These are phyloP conservation scores for Sporothrix humicola DNA, from an alignment of 2,329 filamentous ascomycete genomes.

Conservation along the genomic window DNA sequence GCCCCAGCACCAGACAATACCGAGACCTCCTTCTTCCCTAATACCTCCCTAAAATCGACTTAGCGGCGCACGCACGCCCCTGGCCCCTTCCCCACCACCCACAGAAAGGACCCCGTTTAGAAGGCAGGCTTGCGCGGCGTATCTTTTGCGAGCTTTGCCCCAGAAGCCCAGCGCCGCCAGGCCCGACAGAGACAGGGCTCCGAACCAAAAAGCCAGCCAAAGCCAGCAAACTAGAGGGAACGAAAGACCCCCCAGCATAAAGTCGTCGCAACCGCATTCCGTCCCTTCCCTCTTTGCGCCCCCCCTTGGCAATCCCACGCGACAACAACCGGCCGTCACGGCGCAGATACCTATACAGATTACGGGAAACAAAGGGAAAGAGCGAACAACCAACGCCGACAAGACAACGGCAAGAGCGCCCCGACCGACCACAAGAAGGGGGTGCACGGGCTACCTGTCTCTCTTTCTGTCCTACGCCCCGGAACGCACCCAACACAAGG, in stretches of 20 bases:
- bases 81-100: conserved; percentile 28
- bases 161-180: neutral
- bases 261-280: conserved; percentile 24
- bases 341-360: neutral
- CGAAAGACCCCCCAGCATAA: conserved; percentile 11
- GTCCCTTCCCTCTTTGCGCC: conserved; percentile 20
- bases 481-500: neutral
- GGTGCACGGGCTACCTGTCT: neutral
- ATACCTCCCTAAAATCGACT: neutral
- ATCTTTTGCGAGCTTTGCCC: conserved; percentile 24
- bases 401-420: conserved; percentile 12
- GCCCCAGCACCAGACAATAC: neutral
- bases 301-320: conserved; percentile 29
- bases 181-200: neutral
- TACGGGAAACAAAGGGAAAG: conserved; percentile 20
- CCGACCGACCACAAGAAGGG: neutral
- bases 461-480: neutral
- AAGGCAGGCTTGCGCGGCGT: conserved; percentile 19
- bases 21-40: neutral
- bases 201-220: conserved; percentile 1
- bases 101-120: neutral
- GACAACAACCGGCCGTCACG: conserved; percentile 19
- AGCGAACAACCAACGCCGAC: neutral
- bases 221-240: conserved; percentile 2
- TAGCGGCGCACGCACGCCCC: conserved; percentile 19